A percentile compares a stretch with the other conserved stretches of the same genome.
These are phyloP conservation scores for Mycena sp. DNA, from an alignment of 1,284 basidiomycete genomes.

Conservation along the genomic window DNA sequence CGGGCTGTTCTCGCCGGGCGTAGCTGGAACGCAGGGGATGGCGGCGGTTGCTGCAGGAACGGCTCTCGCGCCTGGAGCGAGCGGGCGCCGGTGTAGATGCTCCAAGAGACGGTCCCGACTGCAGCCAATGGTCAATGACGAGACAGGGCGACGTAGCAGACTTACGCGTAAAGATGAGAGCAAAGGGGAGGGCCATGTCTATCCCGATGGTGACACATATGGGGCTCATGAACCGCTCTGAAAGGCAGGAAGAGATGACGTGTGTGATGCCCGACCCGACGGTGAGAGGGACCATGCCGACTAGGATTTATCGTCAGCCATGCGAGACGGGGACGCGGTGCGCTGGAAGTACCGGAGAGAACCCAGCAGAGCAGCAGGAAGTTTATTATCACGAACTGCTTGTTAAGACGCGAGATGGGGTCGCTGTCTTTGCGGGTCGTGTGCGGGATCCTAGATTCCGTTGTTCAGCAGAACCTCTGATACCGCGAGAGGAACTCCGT, in stretches of 20 bases:
- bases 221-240: constrained; percentile 7
- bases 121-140: not conserved
- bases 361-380: constrained; percentile 27
- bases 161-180: constrained; percentile 23
- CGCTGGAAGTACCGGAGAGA: constrained; percentile 11
- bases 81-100: constrained; percentile 4
- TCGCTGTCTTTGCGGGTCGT: constrained; percentile 15
- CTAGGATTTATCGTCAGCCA: not conserved
- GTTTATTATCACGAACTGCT: constrained; percentile 29
- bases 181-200: constrained; percentile 24
- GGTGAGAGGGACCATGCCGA: constrained; percentile 24
- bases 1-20: not conserved
- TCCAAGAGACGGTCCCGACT: constrained; percentile 9
- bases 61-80: not conserved
- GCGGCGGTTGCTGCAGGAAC: not conserved
- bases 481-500: not conserved
- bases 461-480: not conserved
- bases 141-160: not conserved
- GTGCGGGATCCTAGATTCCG: constrained; percentile 26
- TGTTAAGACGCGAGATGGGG: constrained; percentile 23
- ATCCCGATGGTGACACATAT: constrained; percentile 19
- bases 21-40: not conserved
- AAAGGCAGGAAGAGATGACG: constrained; percentile 1
- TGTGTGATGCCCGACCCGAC: constrained; percentile 3
- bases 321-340: not conserved